These are phyloP conservation scores for Blastocystis sp. DNA, from an alignment of 352 stramenopile genomes.

Conservation along the genomic window DNA sequence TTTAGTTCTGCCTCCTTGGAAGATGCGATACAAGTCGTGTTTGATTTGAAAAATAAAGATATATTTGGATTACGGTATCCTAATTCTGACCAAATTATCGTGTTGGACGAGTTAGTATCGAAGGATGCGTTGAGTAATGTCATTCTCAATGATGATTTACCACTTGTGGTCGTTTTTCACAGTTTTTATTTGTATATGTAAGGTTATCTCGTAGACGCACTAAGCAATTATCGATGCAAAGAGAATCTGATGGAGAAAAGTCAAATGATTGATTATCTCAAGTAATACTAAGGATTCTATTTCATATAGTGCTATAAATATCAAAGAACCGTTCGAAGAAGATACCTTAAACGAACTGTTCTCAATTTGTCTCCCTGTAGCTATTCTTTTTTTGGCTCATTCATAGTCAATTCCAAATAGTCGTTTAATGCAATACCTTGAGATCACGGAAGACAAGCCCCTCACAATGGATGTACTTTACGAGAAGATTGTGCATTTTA, in stretches of 20 bases:
- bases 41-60: conserved; percentile 2
- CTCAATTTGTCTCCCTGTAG: background rate
- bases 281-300: background rate
- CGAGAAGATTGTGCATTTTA: background rate
- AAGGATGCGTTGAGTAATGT: background rate
- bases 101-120: background rate
- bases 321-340: background rate
- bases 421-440: background rate
- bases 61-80: conserved; percentile 15
- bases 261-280: background rate
- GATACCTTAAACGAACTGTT: background rate
- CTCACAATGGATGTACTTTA: background rate
- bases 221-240: conserved; percentile 32
- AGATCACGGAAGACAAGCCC: background rate
- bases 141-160: too few relatives aligned
- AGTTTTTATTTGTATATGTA: background rate
- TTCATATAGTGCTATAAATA: background rate
- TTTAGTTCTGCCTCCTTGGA: conserved; percentile 34
- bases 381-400: background rate
- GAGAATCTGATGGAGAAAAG: background rate
- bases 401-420: background rate
- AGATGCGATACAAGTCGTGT: background rate
- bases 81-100: background rate
- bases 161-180: conserved; percentile 22
- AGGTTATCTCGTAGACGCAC: background rate